Base-by-base conservation (phyloP, 2,329 filamentous ascomycete species). In the Venturia nashicola region DNA sequence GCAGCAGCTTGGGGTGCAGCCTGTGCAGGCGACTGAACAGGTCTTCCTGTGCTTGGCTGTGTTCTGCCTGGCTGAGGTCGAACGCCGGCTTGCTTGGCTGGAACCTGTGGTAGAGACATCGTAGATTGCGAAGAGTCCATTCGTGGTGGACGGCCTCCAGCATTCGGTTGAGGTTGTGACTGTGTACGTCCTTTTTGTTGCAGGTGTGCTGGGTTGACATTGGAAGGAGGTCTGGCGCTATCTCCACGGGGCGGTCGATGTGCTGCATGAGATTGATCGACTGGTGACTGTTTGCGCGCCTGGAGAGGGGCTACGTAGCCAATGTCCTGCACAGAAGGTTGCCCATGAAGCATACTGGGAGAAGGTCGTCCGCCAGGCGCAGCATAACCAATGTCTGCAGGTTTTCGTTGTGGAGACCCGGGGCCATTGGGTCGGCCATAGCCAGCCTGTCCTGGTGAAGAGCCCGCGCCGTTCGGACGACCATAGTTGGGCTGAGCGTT, bases 291-390 rank as follows among this genome's bases (percentile, higher is more conserved):
- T 39, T 43, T 65, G 20, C 48, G 42, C 18, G 63, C n/a, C 18
- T 48, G 42, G 9, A 65, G 59, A 51, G 63, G 63, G 8, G 63
- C 63, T 11, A 65, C 46, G 40, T 61, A 65, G 16, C 63, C 63
- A 39, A 65, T 65, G 23, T 65, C 63, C n/a, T 61, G 57, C 20
- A 62, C 20, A 3, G 59, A 46, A 18, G 40, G 63, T 46, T 51
- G 42, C 18, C n/a, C 36, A 3, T 51, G 40, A 18, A 40, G 20
- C 18, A 14, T 18, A 32, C 27, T 44, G 9, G 62, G 55, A 27
- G 46, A 40, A 6, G 61, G 34, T 32, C 61, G 27, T 32, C 62
- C 54, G 36, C 61, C 61, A 46, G 62, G 55, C 34, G 54, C 62
- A 34, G 16, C 27, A 23, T 59, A 61, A 5, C 62, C 62, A 32